Base-by-base conservation (phyloP, 208 protist species). In the Leishmania arabica region DNA sequence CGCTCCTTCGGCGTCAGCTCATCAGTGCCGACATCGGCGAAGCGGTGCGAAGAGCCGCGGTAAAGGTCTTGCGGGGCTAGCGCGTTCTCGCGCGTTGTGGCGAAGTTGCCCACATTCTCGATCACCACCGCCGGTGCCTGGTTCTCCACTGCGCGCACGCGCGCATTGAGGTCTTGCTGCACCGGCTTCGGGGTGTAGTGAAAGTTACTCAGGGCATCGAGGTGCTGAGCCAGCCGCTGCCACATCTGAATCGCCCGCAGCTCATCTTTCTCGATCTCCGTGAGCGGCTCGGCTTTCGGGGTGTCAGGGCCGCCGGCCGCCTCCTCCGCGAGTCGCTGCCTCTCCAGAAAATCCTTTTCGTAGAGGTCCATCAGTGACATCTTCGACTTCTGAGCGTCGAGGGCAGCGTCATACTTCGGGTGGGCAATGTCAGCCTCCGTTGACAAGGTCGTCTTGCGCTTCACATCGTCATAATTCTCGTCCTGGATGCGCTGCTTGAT, bases 151-250 rank as follows among this genome's bases (percentile, higher is more conserved):
- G 95, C 93, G 31, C 95, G 92, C 83, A 98, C 93, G 74, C 94
- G 92, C 21, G 94, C 93, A 54, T 96, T 89, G 49, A 97, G 84
- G 75, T 98, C 95, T 71, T 92, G 81, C 85, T 95, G 91, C 72
- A 93, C 89, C 24, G 95, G 95, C 84, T 95, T 97, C 65, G 95
- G 95, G 2, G 95, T 98, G 88, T 90, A 98, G 90, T 95, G 80
- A 87, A 96, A 97, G 90, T 98, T 98, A 82, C 93, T 97, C 71
- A 98, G 90, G 3, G 92, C 93, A 77, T 97, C 95, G 68, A 98
- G 92, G 87, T 97, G 94, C 84, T 96, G 92, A 45, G 93, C 84
- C 40, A 98, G 91, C 45, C 93, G 92, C 62, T 89, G 86, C 95
- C 95, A 98, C 94, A 98, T 96, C 56, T 98, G 93, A 15, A 98